Conservation (phyloP, 805 yeast species). For the Sugiyamaella marilandica region DNA sequence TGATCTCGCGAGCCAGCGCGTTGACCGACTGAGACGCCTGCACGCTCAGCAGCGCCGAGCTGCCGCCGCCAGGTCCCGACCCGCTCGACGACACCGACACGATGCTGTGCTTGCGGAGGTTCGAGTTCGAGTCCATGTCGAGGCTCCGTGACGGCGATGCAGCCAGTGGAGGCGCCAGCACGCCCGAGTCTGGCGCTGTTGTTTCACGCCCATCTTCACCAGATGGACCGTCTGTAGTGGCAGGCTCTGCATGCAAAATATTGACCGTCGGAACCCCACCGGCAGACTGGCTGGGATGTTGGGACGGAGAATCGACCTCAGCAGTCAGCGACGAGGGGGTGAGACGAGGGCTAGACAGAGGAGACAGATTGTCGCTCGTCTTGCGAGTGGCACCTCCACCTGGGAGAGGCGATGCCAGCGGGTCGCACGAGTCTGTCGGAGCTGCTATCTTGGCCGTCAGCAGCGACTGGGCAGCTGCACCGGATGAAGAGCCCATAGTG, state of each 20-base stretch:
- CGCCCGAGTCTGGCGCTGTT: too few species aligned
- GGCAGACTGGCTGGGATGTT: too few species aligned
- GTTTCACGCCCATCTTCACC: too few species aligned
- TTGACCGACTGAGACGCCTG: slow-evolving; percentile 3
- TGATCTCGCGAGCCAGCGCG: neutral
- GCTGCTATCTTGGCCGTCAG: neutral
- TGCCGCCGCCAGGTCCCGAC: neutral
- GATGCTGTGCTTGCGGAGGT: neutral
- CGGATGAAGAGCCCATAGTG: neutral
- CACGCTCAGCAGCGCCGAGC: neutral
- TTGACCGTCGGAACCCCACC: too few species aligned
- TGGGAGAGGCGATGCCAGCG: neutral
- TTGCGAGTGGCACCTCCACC: neutral
- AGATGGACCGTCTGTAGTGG: too few species aligned
- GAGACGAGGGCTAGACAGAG: neutral
- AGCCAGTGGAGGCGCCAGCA: too few species aligned
- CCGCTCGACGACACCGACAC: neutral
- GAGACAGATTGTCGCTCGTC: neutral
- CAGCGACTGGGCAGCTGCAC: neutral
- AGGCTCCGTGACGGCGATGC: neutral
- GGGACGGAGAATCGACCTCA: too few species aligned
- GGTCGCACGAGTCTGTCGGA: neutral
- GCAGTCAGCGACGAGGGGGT: neutral
- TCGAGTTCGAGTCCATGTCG: neutral
- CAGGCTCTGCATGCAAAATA: too few species aligned